These are phyloP conservation scores for Echinochloa phyllopogon DNA, from an alignment of 176 grass and related monocot species.

Conservation along the genomic window DNA sequence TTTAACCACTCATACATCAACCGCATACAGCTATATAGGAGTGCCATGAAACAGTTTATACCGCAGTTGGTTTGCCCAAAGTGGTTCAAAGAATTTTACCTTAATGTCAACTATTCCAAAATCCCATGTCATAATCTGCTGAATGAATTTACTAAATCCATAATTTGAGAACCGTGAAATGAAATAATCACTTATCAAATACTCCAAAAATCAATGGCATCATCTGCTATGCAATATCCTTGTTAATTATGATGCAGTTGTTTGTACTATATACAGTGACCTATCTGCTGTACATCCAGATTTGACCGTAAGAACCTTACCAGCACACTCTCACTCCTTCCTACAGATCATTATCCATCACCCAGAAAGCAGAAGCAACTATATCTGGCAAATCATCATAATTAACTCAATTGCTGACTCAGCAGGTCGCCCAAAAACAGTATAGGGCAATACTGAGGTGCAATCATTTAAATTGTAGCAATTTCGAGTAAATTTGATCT, in stretches of 20 bases:
- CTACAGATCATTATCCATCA: background rate
- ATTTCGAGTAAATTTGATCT: background rate
- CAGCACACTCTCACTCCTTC: background rate
- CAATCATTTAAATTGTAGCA: background rate
- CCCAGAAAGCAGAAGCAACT: background rate
- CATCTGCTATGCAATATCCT: background rate
- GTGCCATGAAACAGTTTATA: background rate
- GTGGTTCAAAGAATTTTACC: background rate
- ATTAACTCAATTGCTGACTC: background rate
- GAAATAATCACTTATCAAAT: background rate
- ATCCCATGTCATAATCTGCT: background rate
- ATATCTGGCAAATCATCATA: background rate
- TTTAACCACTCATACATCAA: background rate
- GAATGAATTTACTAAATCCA: background rate
- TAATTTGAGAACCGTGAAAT: background rate
- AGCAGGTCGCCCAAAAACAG: background rate
- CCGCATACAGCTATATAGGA: background rate
- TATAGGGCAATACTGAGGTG: background rate
- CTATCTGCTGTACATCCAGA: background rate
- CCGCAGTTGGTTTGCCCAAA: background rate
- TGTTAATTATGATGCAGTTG: background rate
- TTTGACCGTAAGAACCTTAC: background rate
- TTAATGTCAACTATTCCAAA: background rate
- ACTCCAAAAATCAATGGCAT: background rate
- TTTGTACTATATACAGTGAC: background rate